Evolutionary conservation across 768 basidiomycete species (phyloP).

Genomic region (Obba rivulosa): DNA sequence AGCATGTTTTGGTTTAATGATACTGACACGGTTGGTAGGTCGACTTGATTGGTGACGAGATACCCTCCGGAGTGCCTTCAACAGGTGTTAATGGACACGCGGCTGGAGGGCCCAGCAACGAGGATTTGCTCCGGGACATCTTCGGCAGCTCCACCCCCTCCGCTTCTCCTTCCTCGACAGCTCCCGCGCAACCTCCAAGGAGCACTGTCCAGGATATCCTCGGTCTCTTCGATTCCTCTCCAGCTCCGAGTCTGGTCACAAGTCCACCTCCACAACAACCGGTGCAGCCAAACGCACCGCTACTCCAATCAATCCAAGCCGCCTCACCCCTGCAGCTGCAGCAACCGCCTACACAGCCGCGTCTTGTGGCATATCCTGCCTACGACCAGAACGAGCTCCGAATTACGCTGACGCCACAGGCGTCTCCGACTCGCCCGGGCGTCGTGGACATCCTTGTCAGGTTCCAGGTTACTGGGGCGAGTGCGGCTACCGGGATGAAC

Average conservation of each 20-base stretch:
- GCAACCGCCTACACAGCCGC: slow-evolving; percentile 39
- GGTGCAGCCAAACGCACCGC: background rate
- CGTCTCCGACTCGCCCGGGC: slow-evolving; percentile 74
- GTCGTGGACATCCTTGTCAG: slow-evolving; percentile 86
- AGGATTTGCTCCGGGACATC: slow-evolving; percentile 89
- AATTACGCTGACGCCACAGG: slow-evolving; percentile 87
- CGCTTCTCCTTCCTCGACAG: slow-evolving; percentile 29
- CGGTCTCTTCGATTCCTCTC: slow-evolving; percentile 57
- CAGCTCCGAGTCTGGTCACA: slow-evolving; percentile 18
- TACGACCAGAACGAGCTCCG: slow-evolving; percentile 90
- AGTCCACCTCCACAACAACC: slow-evolving; percentile 14
- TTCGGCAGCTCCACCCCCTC: slow-evolving; percentile 58
- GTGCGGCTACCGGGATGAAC: slow-evolving; percentile 57
- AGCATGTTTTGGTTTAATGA: too few relatives aligned
- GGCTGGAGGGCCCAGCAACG: slow-evolving; percentile 51
- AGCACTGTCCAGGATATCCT: slow-evolving; percentile 86
- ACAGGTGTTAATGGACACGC: slow-evolving; percentile 36
- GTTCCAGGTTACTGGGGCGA: slow-evolving; percentile 65
- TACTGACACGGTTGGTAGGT: slow-evolving; percentile 29
- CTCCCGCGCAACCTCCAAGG: slow-evolving; percentile 42
- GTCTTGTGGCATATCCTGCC: slow-evolving; percentile 70
- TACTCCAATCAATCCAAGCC: slow-evolving; percentile 3
- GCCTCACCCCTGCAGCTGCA: slow-evolving; percentile 31
- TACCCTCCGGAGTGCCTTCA: slow-evolving; percentile 32
- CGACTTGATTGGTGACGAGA: slow-evolving; percentile 83